Evolutionary conservation across 2,329 filamentous ascomycete species (phyloP), one percentile per base, ranked within the genome.

Genomic region (Colletotrichum orchidophilum): DNA sequence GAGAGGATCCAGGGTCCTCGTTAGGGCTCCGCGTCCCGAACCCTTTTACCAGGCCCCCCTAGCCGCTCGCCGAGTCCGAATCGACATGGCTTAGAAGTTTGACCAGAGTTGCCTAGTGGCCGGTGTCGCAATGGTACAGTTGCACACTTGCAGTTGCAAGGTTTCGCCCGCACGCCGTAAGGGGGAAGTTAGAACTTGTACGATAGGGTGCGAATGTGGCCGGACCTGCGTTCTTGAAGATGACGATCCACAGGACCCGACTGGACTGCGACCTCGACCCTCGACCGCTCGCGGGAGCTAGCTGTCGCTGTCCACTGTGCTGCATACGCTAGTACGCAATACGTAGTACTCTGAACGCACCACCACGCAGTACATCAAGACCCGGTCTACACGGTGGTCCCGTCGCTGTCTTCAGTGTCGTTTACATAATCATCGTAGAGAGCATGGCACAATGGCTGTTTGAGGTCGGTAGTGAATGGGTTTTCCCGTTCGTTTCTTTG

Each of bases 11-110:
- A 42, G 64, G 68, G 64, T 68, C 53, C 46, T 66, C 50, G 42
- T 69, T 71, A 71, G 69, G 69, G 69, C 65, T 71, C 64, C 27
- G 57, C 26, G 52, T 63, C 46, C 53, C 69, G 58, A 71, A 62
- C 64, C 69, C 69, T 69, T 27, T 12, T 53, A 35, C 52, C 63
- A 67, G 39, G 39, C n/a, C 39, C 29, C 58, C 69, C 60, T 68
- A 68, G 61, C 54, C 60, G 31, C 58, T 21, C 58, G 27, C 58
- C 29, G 27, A 62, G 46, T 52, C 26, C 42, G 13, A 62, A 35
- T 52, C 46, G 42, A 33, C 29, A 33, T 62, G 59, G 42, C 29
- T 29, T 21, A 9, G 18, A 3, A n/a, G 39, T 26, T 42, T 63
- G 60, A 31, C 46, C 29, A 35, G 39, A 61, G 49, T 12, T 59